Evolutionary conservation across 306 rosid genomes (phyloP).

Genomic region (Delonix regia): DNA sequence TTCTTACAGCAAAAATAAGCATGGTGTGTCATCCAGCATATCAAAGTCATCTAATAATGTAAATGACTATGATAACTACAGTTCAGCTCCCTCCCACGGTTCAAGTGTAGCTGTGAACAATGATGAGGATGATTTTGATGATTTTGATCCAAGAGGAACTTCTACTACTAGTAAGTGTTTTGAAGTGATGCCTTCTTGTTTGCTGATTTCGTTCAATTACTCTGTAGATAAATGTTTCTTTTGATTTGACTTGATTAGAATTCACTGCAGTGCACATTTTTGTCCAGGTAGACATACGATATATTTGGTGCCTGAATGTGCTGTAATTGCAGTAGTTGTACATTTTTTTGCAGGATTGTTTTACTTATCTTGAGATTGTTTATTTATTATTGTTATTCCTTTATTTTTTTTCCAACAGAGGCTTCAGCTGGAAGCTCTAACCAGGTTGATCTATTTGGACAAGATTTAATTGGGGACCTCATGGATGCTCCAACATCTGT

Average conservation of each 20-base stretch:
- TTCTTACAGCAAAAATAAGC: slow-evolving; percentile 63
- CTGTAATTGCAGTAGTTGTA: not conserved
- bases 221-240: slow-evolving; percentile 24
- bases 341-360: not conserved
- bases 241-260: slow-evolving; percentile 19
- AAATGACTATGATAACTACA: slow-evolving; percentile 47
- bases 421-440: slow-evolving; percentile 65
- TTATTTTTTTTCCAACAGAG: slow-evolving; percentile 60
- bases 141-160: slow-evolving; percentile 96
- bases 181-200: slow-evolving; percentile 28
- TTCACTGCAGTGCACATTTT: slow-evolving; percentile 21
- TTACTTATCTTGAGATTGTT: slow-evolving; percentile 25
- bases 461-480: slow-evolving; percentile 82
- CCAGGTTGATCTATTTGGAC: slow-evolving; percentile 82
- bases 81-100: slow-evolving; percentile 57
- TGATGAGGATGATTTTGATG: slow-evolving; percentile 77
- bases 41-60: slow-evolving; percentile 60
- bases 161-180: slow-evolving; percentile 69
- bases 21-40: slow-evolving; percentile 48
- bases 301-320: not conserved
- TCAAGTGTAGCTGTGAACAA: slow-evolving; percentile 46
- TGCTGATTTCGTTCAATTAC: slow-evolving; percentile 28
- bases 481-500: slow-evolving; percentile 80
- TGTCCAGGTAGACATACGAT: not conserved
- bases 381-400: not conserved